A percentile compares a stretch with the other conserved stretches of the same genome.
Conservation (phyloP, 2,329 filamentous ascomycete species). For the Fusarium nodosum region DNA sequence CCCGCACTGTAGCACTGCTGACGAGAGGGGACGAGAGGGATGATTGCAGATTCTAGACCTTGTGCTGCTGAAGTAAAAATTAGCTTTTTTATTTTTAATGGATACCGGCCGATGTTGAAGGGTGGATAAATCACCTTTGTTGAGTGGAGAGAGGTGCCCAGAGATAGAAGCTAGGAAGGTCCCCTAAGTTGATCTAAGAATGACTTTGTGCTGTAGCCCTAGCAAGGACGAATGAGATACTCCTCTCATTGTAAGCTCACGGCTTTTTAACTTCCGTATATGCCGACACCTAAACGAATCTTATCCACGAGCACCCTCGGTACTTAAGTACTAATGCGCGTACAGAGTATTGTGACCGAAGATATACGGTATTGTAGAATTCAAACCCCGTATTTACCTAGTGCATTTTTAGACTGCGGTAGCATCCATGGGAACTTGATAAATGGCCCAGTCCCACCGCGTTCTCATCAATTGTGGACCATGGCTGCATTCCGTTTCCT, state of each 20-base stretch:
- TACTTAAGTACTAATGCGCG: neutral
- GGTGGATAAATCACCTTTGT: constrained; percentile 8
- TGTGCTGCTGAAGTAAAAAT: constrained; percentile 16
- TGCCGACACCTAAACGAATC: neutral
- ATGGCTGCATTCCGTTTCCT: constrained; percentile 21
- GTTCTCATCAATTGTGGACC: constrained; percentile 29
- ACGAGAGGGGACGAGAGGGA: constrained; percentile 2
- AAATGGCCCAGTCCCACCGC: constrained; percentile 30
- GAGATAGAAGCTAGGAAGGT: neutral
- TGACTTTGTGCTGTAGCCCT: neutral
- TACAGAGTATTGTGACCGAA: neutral
- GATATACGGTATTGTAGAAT: neutral
- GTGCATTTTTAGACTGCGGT: constrained; percentile 11
- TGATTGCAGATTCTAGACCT: constrained; percentile 25
- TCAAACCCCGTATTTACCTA: neutral
- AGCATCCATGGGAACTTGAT: constrained; percentile 14
- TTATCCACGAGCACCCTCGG: neutral
- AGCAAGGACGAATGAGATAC: neutral
- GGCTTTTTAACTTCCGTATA: neutral
- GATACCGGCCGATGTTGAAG: constrained; percentile 4
- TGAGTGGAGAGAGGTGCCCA: constrained; percentile 9
- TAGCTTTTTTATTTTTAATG: constrained; percentile 33
- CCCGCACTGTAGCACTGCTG: neutral
- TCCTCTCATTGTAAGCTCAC: neutral
- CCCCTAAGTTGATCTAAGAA: neutral